Conservation (phyloP, 2,329 filamentous ascomycete genomes). For the Mariannaea elegans region DNA sequence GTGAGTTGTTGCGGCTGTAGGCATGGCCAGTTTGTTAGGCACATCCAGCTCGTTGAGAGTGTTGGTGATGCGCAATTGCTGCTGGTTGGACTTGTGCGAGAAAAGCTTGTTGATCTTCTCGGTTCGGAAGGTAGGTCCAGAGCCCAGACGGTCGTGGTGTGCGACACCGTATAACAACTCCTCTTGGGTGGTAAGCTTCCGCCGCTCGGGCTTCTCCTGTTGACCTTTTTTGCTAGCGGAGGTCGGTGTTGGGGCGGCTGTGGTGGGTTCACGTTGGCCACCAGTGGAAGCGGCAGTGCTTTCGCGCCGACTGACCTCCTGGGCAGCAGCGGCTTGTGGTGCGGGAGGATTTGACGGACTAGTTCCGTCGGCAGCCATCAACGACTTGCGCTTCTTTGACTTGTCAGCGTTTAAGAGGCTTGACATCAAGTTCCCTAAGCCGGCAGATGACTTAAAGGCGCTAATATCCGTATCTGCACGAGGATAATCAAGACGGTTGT, state of each 20-base stretch:
- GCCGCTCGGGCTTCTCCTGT: conserved; percentile 59
- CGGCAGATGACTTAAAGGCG: conserved; percentile 82
- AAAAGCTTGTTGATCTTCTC: conserved; percentile 83
- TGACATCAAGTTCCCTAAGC: conserved; percentile 81
- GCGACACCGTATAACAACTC: conserved; percentile 84
- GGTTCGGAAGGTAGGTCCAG: conserved; percentile 89
- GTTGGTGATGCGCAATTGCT: conserved; percentile 78
- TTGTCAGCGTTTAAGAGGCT: conserved; percentile 86
- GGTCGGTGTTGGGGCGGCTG: conserved; percentile 45
- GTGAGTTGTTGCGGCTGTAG: conserved; percentile 75
- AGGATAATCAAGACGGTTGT: conserved; percentile 86
- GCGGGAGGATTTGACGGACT: conserved; percentile 55
- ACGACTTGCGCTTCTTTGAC: conserved; percentile 84
- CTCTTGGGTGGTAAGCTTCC: conserved; percentile 78
- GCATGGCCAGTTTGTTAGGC: conserved; percentile 74
- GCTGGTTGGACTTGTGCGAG: conserved; percentile 77
- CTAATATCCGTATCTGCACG: conserved; percentile 73
- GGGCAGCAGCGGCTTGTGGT: conserved; percentile 36
- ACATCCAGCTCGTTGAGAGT: conserved; percentile 78
- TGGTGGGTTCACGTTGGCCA: conserved; percentile 44
- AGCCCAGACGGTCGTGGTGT: conserved; percentile 83
- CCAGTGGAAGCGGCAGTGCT: conserved; percentile 60
- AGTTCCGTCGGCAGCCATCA: conserved; percentile 67
- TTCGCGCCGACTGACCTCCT: conserved; percentile 57
- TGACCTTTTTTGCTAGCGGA: conserved; percentile 60